These are phyloP conservation scores for Nephromyces sp. DNA, from an alignment of 169 alveolate species.

Conservation along the genomic window DNA sequence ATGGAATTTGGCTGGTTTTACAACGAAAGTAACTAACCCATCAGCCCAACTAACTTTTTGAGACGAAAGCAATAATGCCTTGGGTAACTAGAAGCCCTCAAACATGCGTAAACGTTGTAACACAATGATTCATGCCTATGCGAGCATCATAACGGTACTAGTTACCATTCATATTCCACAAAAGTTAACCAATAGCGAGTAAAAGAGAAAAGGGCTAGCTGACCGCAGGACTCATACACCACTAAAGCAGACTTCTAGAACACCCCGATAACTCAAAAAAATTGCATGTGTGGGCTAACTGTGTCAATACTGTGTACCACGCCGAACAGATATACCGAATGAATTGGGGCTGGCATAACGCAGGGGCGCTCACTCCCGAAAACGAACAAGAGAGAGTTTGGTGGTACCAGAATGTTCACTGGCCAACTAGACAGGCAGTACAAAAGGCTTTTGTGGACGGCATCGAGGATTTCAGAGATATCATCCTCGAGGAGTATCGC, in stretches of 20 bases:
- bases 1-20: neutral
- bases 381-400: constrained; percentile 35
- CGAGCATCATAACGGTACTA: no score
- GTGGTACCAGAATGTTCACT: constrained; percentile 45
- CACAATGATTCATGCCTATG: no score
- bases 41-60: neutral
- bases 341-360: constrained; percentile 45
- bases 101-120: no score
- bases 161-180: no score
- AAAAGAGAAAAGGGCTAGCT: no score
- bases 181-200: no score
- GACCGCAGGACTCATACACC: no score
- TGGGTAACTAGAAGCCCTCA: no score
- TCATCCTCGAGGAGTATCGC: constrained; percentile 41
- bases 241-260: no score
- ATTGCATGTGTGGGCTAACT: no score
- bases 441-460: constrained; percentile 50
- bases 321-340: constrained; percentile 37
- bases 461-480: constrained; percentile 47
- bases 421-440: constrained; percentile 50
- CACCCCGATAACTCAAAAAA: no score
- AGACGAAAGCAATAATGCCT: constrained; percentile 16
- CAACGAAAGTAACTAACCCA: neutral
- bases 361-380: constrained; percentile 48
- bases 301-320: no score